These are phyloP conservation scores for Aspergillus terreus DNA, from an alignment of 2,329 filamentous ascomycete genomes.

Conservation along the genomic window DNA sequence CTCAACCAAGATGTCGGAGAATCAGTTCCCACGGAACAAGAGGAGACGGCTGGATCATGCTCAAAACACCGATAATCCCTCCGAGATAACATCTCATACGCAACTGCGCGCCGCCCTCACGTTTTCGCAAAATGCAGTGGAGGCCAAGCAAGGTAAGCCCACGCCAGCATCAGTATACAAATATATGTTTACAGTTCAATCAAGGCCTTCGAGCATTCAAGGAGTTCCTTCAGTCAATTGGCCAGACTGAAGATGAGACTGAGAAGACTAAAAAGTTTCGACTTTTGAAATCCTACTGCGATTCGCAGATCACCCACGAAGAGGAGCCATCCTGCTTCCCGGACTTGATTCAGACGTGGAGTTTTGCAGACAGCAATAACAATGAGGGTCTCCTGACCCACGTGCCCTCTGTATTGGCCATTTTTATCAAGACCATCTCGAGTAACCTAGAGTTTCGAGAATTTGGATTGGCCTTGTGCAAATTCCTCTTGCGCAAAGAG, in stretches of 20 bases:
- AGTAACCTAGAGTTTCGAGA: conserved; percentile 68
- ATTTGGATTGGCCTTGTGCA: conserved; percentile 73
- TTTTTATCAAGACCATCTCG: conserved; percentile 76
- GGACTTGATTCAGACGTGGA: conserved; percentile 86
- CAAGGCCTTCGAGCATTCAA: conserved; percentile 44
- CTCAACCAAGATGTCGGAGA: conserved; percentile 30
- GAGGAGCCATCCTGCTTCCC: conserved; percentile 64
- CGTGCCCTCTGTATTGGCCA: conserved; percentile 73
- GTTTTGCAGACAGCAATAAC: conserved; percentile 72
- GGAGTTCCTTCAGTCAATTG: conserved; percentile 40
- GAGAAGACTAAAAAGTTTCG: conserved; percentile 39
- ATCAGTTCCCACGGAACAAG: conserved; percentile 33
- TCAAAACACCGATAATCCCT: conserved; percentile 11
- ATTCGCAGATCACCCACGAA: conserved; percentile 50
- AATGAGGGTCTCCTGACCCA: conserved; percentile 78
- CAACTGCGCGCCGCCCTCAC: conserved; percentile 66
- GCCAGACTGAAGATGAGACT: conserved; percentile 30
- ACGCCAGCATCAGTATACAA: background rate
- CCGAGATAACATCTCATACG: conserved; percentile 47
- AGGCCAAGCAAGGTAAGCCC: conserved; percentile 61
- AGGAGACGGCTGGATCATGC: conserved; percentile 37
- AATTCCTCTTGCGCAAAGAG: conserved; percentile 73
- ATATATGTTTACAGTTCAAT: conserved; percentile 1
- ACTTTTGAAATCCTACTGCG: conserved; percentile 46
- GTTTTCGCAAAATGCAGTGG: conserved; percentile 64